Percentiles rank a stretch among this genome's conserved stretches.
phyloP scores from a whole-genome alignment of 2,329 filamentous ascomycete species.

The Fusarium paranaense region DNA sequence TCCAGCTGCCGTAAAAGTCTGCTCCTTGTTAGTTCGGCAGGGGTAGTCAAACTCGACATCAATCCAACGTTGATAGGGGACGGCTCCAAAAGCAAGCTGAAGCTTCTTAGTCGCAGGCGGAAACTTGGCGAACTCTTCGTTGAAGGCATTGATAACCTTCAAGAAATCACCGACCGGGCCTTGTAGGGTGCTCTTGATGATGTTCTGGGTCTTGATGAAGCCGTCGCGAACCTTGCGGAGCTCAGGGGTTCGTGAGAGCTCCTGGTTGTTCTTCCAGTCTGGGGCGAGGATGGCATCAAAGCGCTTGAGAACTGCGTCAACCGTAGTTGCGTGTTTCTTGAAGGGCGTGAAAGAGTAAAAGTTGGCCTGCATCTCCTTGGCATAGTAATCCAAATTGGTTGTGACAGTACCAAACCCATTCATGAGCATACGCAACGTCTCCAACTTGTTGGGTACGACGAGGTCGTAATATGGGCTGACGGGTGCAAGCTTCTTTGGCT shows the following conservation, averaged over 20 bases:
- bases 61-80: constrained; percentile 20
- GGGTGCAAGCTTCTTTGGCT: not conserved
- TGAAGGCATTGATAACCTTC: constrained; percentile 14
- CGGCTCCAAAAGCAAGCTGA: constrained; percentile 20
- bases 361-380: constrained; percentile 18
- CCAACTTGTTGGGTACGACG: not conserved
- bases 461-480: not conserved
- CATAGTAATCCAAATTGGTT: constrained; percentile 10
- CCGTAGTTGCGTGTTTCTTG: constrained; percentile 15
- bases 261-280: constrained; percentile 30
- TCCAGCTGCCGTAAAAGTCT: constrained; percentile 17
- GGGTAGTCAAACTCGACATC: constrained; percentile 33
- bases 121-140: constrained; percentile 21
- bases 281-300: constrained; percentile 20
- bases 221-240: constrained; percentile 29
- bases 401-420: constrained; percentile 17
- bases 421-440: constrained; percentile 17
- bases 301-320: not conserved
- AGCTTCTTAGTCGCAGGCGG: constrained; percentile 22
- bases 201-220: constrained; percentile 15
- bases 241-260: constrained; percentile 18
- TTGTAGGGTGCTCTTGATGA: constrained; percentile 11
- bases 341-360: constrained; percentile 13
- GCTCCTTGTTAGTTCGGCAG: constrained; percentile 10
- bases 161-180: not conserved